These are phyloP conservation scores for Pseudogymnoascus destructans DNA, from an alignment of 2,329 filamentous ascomycete species.

Conservation along the genomic window DNA sequence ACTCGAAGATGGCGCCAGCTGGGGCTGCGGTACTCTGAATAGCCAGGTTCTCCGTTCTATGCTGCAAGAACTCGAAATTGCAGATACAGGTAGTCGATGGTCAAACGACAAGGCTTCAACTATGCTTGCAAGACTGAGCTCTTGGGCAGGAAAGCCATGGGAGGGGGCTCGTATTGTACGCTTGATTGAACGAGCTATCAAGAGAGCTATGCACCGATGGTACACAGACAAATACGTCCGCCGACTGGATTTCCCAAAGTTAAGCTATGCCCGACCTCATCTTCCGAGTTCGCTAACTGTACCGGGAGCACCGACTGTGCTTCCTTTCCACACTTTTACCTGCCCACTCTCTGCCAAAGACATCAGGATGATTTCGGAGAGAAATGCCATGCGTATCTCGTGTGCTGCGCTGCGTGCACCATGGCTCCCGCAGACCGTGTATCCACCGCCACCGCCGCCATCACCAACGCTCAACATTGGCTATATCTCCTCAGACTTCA, in stretches of 20 bases:
- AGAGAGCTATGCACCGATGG: slow-evolving; percentile 67
- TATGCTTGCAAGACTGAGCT: slow-evolving; percentile 28
- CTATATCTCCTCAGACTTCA: slow-evolving; percentile 97
- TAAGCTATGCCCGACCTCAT: slow-evolving; percentile 57
- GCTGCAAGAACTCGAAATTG: slow-evolving; percentile 23
- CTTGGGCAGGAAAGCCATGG: slow-evolving; percentile 66
- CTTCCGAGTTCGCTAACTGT: slow-evolving; percentile 61
- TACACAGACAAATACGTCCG: slow-evolving; percentile 69
- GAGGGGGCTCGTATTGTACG: slow-evolving; percentile 78
- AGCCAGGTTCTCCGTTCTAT: slow-evolving; percentile 36
- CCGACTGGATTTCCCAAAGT: slow-evolving; percentile 40
- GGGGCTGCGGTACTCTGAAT: slow-evolving; percentile 64
- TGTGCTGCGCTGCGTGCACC: slow-evolving; percentile 74
- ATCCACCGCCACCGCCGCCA: slow-evolving; percentile 73
- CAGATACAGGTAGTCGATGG: slow-evolving; percentile 26
- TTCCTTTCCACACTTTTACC: slow-evolving; percentile 97
- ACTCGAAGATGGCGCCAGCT: slow-evolving; percentile 69
- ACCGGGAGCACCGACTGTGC: slow-evolving; percentile 80
- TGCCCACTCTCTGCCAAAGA: slow-evolving; percentile 84
- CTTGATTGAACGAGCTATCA: slow-evolving; percentile 72
- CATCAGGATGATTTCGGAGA: slow-evolving; percentile 85
- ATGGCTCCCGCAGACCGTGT: slow-evolving; percentile 74
- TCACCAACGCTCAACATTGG: slow-evolving; percentile 76
- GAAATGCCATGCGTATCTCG: slow-evolving; percentile 86
- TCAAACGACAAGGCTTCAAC: slow-evolving; percentile 25